Evolutionary conservation across 768 basidiomycete genomes (phyloP), one percentile per base, ranked within the genome.

Genomic region (Cantharellus anzutake): DNA sequence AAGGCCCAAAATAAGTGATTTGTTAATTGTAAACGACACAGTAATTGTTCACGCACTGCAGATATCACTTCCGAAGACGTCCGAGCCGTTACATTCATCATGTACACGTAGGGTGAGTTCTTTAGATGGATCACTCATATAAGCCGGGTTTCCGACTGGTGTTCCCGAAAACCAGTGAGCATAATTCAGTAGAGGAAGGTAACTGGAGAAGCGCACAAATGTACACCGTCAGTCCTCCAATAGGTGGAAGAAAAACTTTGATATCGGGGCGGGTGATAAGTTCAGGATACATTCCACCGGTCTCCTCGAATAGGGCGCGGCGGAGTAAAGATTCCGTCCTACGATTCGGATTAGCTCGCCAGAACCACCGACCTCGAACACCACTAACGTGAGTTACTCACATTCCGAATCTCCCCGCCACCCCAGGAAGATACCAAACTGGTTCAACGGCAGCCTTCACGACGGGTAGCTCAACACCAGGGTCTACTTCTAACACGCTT

Each of bases 1-100:
- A 11, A 42, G 55, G 29, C 41, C 37, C 11, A 58, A 50, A 53
- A 58, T 52, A 63, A 66, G 50, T 64, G 68, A 20, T 42, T 53
- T 56, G 40, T 41, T 44, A 42, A 39, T 53, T 7, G 7, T 7
- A 55, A 55, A 55, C 38, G 35, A 55, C 52, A n/a, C n/a, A n/a
- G n/a, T n/a, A n/a, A n/a, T n/a, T n/a, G n/a, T n/a, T n/a, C n/a
- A 55, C 52, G 52, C 35, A 55, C 52, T 62, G 56, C 67, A 68
- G 42, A 70, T 70, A 60, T 70, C 70, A 0, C 87, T 92, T 7
- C 92, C 92, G 66, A 96, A 96, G 51, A 96, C 93, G 69, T 97
- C 93, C 4, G 90, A 93, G 3, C 92, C 92, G 66, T 93, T 93
- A 81, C 93, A 97, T 74, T 93, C 91, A 66, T 96, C 94, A 69